Evolutionary conservation across 208 protist species (phyloP).

Genomic region (Trypanosoma cruzi): DNA sequence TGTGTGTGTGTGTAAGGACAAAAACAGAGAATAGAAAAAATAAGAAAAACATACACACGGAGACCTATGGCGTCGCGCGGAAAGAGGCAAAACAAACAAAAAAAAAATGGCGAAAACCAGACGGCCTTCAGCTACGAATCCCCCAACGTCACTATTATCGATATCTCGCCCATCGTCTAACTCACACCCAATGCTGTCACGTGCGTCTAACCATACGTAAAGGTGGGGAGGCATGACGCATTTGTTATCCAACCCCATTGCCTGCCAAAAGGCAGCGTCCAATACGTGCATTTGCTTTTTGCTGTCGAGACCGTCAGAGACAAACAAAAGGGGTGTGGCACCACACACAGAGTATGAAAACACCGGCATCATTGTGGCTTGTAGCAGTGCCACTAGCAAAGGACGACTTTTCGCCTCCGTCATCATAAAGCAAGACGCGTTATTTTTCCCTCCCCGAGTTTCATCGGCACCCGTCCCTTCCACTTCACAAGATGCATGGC

Average conservation of each 20-base stretch:
- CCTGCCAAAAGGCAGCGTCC: neutral
- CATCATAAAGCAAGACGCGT: neutral
- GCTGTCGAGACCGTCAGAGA: neutral
- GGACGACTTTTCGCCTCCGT: neutral
- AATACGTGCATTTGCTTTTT: neutral
- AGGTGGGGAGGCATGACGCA: neutral
- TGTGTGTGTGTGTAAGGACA: neutral
- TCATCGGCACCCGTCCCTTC: neutral
- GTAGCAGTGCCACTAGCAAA: constrained; percentile 8
- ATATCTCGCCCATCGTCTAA: neutral
- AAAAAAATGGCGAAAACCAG: neutral
- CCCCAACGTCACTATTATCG: neutral
- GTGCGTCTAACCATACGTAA: neutral
- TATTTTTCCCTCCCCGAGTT: neutral
- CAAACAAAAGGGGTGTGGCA: neutral
- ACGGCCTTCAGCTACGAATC: neutral
- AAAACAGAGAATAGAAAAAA: neutral
- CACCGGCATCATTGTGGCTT: constrained; percentile 13
- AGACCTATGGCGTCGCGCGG: neutral
- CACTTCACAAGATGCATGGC: neutral
- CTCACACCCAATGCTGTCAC: neutral
- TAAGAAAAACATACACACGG: neutral
- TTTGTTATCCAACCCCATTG: neutral
- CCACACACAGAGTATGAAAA: constrained; percentile 18
- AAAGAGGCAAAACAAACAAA: neutral